phyloP scores from a whole-genome alignment of 768 basidiomycete genomes.

The Cystofilobasidium macerans region DNA sequence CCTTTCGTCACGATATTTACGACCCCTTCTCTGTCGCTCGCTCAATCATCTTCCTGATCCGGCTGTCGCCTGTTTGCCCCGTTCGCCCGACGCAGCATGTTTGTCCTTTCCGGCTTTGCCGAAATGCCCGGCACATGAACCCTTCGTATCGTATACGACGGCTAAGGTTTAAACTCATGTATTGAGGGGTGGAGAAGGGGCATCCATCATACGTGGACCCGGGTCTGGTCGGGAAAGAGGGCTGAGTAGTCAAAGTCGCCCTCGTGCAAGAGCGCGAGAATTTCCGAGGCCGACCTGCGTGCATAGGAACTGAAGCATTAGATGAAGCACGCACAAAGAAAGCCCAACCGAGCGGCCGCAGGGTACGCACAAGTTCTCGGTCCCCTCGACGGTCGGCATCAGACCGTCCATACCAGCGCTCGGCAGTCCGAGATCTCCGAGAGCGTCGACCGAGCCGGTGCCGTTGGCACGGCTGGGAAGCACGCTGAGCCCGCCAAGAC shows the following conservation, averaged over 20 bases:
- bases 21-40: too few relatives aligned
- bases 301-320: neutral
- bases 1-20: too few relatives aligned
- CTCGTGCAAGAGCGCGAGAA: slow-evolving; percentile 15
- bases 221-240: slow-evolving; percentile 22
- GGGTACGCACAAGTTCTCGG: slow-evolving; percentile 22
- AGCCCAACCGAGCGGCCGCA: neutral
- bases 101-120: too few relatives aligned
- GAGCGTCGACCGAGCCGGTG: neutral
- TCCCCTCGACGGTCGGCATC: slow-evolving; percentile 13
- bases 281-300: slow-evolving; percentile 16
- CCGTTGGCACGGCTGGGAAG: neutral
- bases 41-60: too few relatives aligned
- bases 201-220: neutral
- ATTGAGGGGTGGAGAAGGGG: too few relatives aligned
- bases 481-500: neutral
- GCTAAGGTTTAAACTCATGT: too few relatives aligned
- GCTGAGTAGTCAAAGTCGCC: slow-evolving; percentile 15
- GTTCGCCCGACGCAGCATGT: too few relatives aligned
- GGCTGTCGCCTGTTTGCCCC: too few relatives aligned
- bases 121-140: too few relatives aligned
- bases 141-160: too few relatives aligned
- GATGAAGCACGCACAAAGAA: neutral
- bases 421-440: slow-evolving; percentile 20
- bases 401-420: slow-evolving; percentile 23